These are phyloP conservation scores for Platismatia glauca DNA, from an alignment of 495 filamentous ascomycete genomes.

Conservation along the genomic window DNA sequence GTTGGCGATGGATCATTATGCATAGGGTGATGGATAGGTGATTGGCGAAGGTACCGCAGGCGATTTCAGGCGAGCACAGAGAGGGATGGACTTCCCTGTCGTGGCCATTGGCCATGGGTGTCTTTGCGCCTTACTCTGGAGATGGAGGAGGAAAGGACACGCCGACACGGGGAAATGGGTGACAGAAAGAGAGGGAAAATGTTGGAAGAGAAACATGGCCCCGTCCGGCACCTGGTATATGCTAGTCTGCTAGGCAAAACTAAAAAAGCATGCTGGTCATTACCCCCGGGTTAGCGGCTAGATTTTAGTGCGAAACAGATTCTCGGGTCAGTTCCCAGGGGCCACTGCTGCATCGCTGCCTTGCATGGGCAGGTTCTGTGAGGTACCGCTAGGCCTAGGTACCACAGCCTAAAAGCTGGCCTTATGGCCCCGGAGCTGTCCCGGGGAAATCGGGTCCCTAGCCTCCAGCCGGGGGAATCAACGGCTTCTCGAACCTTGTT, in stretches of 20 bases:
- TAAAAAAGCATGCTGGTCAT: conserved; percentile 8
- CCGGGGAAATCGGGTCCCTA: background rate
- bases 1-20: background rate
- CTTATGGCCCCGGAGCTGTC: background rate
- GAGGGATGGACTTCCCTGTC: conserved; percentile 2
- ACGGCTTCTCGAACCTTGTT: conserved; percentile 6
- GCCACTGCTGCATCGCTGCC: background rate
- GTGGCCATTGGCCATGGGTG: background rate
- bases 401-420: background rate
- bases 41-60: too few species aligned
- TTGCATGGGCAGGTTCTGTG: background rate
- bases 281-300: conserved; percentile 1
- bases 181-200: background rate
- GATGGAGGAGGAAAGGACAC: background rate
- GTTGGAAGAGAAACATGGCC: conserved; percentile 6
- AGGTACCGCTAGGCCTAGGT: background rate
- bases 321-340: conserved; percentile 7
- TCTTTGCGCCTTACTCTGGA: background rate
- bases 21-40: conserved; percentile 6
- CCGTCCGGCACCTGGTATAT: conserved; percentile 2
- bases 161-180: too few species aligned
- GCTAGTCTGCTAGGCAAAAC: background rate
- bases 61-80: conserved; percentile 7
- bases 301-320: conserved; percentile 8
- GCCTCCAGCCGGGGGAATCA: background rate